Conservation (phyloP, 129 eudicot genomes). For the Sambucus nigra region DNA sequence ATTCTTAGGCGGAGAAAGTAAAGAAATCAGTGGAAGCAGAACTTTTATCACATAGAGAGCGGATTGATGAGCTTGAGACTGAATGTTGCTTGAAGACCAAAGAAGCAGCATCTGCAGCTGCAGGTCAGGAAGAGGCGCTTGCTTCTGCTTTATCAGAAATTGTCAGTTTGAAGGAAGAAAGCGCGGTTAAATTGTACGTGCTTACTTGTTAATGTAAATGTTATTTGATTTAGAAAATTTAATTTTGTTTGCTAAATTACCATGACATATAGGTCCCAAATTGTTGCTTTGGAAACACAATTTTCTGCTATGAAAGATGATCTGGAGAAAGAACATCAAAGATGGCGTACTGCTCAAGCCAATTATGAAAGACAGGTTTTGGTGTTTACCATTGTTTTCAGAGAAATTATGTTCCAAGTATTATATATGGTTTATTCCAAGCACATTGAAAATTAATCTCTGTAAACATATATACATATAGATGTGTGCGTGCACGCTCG, state of each 20-base stretch:
- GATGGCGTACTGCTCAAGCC: conserved; percentile 67
- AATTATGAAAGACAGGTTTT: conserved; percentile 86
- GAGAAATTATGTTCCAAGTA: no score
- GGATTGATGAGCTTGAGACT: conserved; percentile 51
- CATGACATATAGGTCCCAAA: conserved; percentile 21
- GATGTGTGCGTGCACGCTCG: no score
- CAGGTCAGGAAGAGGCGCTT: conserved; percentile 67
- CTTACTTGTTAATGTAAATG: not conserved
- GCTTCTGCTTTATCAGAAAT: conserved; percentile 48
- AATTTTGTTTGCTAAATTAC: not conserved
- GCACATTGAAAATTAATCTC: no score
- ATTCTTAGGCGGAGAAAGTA: conserved; percentile 40
- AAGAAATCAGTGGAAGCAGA: conserved; percentile 67
- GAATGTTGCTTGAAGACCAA: conserved; percentile 47
- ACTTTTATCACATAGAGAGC: conserved; percentile 45
- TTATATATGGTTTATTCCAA: no score
- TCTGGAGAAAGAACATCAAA: conserved; percentile 68
- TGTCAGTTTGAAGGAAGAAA: conserved; percentile 53
- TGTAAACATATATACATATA: no score
- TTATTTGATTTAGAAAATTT: not conserved
- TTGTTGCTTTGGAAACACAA: conserved; percentile 48
- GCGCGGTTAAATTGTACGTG: conserved; percentile 28
- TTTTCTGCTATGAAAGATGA: conserved; percentile 52
- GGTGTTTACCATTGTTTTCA: not conserved
- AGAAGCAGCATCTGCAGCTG: conserved; percentile 58